These are phyloP conservation scores for Cercospora nicotianae DNA, from an alignment of 2,329 filamentous ascomycete genomes.

Conservation along the genomic window DNA sequence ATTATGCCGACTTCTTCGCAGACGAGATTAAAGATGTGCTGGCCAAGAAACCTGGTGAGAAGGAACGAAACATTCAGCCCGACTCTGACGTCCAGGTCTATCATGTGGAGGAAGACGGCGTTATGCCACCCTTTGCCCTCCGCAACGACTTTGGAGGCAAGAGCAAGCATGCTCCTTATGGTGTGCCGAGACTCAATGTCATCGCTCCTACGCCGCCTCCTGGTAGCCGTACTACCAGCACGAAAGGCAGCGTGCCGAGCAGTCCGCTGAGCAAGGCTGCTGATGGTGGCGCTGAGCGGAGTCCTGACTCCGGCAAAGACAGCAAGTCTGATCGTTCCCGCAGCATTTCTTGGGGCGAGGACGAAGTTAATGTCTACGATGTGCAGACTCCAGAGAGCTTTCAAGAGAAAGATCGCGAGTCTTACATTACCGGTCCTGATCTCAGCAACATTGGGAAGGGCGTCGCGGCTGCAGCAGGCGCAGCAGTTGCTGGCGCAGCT, in stretches of 20 bases:
- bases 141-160: conserved; percentile 18
- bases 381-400: conserved; percentile 48
- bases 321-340: conserved; percentile 29
- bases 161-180: conserved; percentile 31
- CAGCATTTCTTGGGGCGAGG: conserved; percentile 51
- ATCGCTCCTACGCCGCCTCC: conserved; percentile 60
- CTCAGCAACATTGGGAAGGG: conserved; percentile 12
- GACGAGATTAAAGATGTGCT: conserved; percentile 45
- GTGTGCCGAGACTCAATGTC: conserved; percentile 56
- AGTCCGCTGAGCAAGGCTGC: conserved; percentile 34
- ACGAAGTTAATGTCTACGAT: conserved; percentile 50
- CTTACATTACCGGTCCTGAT: conserved; percentile 29
- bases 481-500: conserved; percentile 25
- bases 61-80: conserved; percentile 45
- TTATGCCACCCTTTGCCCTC: conserved; percentile 17
- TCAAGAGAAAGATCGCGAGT: conserved; percentile 27
- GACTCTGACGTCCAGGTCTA: conserved; percentile 48
- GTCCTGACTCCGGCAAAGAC: conserved; percentile 11
- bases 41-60: conserved; percentile 39
- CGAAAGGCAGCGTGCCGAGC: conserved; percentile 38
- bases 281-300: conserved; percentile 21
- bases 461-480: conserved; percentile 18
- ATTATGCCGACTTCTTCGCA: conserved; percentile 50
- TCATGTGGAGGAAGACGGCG: conserved; percentile 41
- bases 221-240: conserved; percentile 35